These are phyloP conservation scores for Capronia epimyces DNA, from an alignment of 2,329 filamentous ascomycete species.

Conservation along the genomic window DNA sequence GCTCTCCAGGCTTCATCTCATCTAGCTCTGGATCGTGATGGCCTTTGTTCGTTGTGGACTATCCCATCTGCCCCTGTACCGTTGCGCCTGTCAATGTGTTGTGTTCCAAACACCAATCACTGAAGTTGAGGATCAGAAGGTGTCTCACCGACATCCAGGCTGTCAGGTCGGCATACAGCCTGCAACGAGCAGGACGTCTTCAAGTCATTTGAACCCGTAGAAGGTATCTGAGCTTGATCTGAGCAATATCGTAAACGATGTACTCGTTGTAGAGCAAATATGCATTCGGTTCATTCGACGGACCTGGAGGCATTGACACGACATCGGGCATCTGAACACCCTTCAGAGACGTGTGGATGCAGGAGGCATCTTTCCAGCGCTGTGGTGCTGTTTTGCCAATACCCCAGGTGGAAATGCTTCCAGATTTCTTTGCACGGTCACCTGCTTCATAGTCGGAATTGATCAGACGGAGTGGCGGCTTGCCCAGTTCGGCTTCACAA, in stretches of 20 bases:
- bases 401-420: conserved; percentile 65
- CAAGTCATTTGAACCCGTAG: conserved; percentile 38
- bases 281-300: conserved; percentile 13
- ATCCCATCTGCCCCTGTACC: no score
- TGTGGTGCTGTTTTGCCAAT: conserved; percentile 59
- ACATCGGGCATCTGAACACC: conserved; percentile 58
- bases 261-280: conserved; percentile 41
- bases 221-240: conserved; percentile 44
- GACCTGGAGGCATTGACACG: conserved; percentile 11
- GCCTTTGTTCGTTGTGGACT: no score
- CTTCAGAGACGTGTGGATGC: conserved; percentile 58
- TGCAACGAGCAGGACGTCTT: neutral
- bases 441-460: conserved; percentile 58
- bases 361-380: conserved; percentile 69
- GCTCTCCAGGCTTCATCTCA: neutral
- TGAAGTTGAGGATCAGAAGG: neutral
- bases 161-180: no score
- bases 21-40: no score
- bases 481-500: conserved; percentile 76
- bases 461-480: conserved; percentile 63
- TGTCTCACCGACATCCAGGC: no score
- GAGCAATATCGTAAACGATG: conserved; percentile 46
- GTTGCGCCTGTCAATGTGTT: no score
- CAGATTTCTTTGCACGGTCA: conserved; percentile 54
- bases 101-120: no score